Conservation (phyloP, 352 stramenopile genomes). For the Globisporangium irregulare region DNA sequence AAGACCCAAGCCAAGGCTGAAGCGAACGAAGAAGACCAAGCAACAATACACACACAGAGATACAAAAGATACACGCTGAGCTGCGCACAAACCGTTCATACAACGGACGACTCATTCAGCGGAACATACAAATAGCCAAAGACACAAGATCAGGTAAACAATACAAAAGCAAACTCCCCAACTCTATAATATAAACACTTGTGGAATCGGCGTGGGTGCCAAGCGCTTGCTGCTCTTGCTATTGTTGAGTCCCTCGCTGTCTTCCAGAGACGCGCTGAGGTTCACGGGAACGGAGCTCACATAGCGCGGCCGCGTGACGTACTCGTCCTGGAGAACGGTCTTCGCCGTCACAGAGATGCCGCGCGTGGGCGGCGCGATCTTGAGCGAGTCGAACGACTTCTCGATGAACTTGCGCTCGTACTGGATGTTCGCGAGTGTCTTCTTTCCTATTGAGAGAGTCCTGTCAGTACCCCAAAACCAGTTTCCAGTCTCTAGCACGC, state of each 20-base stretch:
- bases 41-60: not conserved
- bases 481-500: too few relatives aligned
- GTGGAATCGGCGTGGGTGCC: conserved; percentile 40
- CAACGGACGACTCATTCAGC: not conserved
- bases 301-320: conserved; percentile 52
- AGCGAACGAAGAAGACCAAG: not conserved
- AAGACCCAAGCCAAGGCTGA: too few relatives aligned
- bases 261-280: conserved; percentile 10
- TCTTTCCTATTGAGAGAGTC: conserved; percentile 2
- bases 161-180: conserved; percentile 2
- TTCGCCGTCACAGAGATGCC: conserved; percentile 47
- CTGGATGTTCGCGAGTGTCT: conserved; percentile 62
- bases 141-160: not conserved
- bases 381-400: conserved; percentile 32
- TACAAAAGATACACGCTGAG: not conserved
- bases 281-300: conserved; percentile 54
- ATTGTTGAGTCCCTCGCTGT: conserved; percentile 3
- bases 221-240: conserved; percentile 41
- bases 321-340: conserved; percentile 66
- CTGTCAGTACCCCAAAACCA: too few relatives aligned
- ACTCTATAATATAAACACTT: conserved; percentile 72
- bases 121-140: not conserved
- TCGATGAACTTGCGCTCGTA: conserved; percentile 49
- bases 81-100: not conserved
- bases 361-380: conserved; percentile 32